Percentiles rank a stretch among this genome's conserved stretches.
Evolutionary conservation across 305 asterid genomes (phyloP).

Genomic region (Solanum hybrid): DNA sequence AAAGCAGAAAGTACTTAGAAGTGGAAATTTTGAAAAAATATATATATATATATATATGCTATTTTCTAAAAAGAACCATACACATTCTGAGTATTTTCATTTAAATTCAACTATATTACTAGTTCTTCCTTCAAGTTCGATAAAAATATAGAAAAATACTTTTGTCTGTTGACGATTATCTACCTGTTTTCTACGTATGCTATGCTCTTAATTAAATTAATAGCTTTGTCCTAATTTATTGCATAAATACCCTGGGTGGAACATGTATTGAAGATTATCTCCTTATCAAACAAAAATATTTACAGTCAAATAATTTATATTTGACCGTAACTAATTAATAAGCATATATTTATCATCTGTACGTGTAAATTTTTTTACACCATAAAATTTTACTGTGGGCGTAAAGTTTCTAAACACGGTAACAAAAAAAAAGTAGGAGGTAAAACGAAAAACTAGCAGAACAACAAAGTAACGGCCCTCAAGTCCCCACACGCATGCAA

Average conservation of each 20-base stretch:
- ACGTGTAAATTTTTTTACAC: not conserved
- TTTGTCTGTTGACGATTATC: not conserved
- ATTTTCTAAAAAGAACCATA: not conserved
- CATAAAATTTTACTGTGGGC: not conserved
- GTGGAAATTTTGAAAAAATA: not conserved
- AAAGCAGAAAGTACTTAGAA: not conserved
- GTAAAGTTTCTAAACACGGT: not conserved
- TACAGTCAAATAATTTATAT: no score
- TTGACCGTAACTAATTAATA: not conserved
- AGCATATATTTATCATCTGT: not conserved
- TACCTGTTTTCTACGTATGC: not conserved
- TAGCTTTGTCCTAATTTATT: not conserved
- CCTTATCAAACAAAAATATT: not conserved
- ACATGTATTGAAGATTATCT: not conserved
- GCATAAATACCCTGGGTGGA: not conserved
- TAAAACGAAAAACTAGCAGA: not conserved
- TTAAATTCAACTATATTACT: not conserved
- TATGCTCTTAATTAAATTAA: not conserved
- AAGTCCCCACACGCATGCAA: constrained; percentile 12
- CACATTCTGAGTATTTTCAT: not conserved
- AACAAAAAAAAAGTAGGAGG: not conserved
- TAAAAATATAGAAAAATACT: no score
- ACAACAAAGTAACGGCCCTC: not conserved
- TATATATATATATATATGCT: not conserved
- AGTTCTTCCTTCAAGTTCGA: not conserved